A percentile compares a stretch with the other conserved stretches of the same genome.
These are phyloP conservation scores for Didymella segeticola DNA, from an alignment of 2,329 filamentous ascomycete species.

Conservation along the genomic window DNA sequence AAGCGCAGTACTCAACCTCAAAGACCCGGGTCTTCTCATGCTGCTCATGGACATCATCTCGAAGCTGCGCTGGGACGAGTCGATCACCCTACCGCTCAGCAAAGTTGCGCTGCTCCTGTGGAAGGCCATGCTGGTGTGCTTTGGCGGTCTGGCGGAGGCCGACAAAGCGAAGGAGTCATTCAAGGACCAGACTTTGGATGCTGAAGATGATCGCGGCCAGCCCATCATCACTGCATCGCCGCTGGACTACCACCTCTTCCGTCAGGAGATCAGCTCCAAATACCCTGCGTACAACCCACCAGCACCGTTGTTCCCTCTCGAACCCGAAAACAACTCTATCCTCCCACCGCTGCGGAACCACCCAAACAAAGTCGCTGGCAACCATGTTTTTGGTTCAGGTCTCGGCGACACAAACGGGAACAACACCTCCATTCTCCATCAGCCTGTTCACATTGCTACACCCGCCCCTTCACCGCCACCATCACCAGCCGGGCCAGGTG, in stretches of 20 bases:
- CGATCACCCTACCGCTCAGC: constrained; percentile 64
- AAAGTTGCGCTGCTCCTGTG: constrained; percentile 79
- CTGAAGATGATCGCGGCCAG: constrained; percentile 67
- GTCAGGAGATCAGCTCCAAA: constrained; percentile 96
- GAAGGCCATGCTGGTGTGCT: constrained; percentile 87
- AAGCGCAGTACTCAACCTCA: constrained; percentile 37
- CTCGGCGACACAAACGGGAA: constrained; percentile 56
- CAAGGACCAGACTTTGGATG: constrained; percentile 62
- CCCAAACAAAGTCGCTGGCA: constrained; percentile 60
- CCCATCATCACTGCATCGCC: constrained; percentile 91
- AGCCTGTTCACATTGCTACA: constrained; percentile 98
- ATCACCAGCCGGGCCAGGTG: constrained; percentile 80
- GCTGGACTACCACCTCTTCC: constrained; percentile 93
- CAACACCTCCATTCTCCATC: constrained; percentile 80
- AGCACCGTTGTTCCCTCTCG: constrained; percentile 79
- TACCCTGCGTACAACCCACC: constrained; percentile 97
- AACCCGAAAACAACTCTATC: constrained; percentile 89
- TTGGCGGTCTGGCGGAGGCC: constrained; percentile 79
- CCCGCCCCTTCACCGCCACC: constrained; percentile 95
- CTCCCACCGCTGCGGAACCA: constrained; percentile 84
- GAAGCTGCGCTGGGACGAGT: constrained; percentile 62
- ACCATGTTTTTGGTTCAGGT: constrained; percentile 59
- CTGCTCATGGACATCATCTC: constrained; percentile 70
- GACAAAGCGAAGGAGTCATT: constrained; percentile 76
- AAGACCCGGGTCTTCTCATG: constrained; percentile 69